These are phyloP conservation scores for Cladorrhinum sp. DNA, from an alignment of 2,329 filamentous ascomycete genomes.

Conservation along the genomic window DNA sequence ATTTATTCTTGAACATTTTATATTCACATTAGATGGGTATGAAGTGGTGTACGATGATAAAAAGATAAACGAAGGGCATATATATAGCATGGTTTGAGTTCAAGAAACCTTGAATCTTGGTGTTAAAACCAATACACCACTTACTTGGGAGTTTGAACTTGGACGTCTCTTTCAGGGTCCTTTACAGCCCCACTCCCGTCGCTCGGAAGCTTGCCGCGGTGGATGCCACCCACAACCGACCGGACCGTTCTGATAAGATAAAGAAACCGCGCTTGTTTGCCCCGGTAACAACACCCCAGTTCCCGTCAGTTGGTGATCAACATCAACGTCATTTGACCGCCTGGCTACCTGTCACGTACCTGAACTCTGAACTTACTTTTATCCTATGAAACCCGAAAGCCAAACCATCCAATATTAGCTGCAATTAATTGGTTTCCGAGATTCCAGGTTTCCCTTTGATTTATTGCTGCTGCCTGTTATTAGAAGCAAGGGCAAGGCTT, in stretches of 20 bases:
- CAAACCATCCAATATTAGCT: no score
- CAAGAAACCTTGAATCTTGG: no score
- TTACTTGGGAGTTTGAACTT: neutral
- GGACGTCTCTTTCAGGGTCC: neutral
- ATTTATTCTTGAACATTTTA: neutral
- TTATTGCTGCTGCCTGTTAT: neutral
- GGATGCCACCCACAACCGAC: neutral
- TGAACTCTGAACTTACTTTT: neutral
- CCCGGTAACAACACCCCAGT: slow-evolving; percentile 5
- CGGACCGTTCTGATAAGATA: slow-evolving; percentile 14
- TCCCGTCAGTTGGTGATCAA: neutral
- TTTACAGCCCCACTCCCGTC: neutral
- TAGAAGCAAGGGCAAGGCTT: neutral
- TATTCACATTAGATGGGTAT: no score
- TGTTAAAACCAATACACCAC: no score
- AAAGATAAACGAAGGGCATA: no score
- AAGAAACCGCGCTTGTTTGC: neutral
- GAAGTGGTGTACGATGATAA: no score
- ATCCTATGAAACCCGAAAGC: neutral
- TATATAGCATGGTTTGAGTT: no score
- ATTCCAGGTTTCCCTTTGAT: neutral
- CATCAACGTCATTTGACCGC: slow-evolving; percentile 3
- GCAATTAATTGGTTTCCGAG: no score
- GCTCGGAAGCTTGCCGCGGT: neutral
- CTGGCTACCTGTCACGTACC: neutral